A percentile compares a stretch with the other conserved stretches of the same genome.
These are phyloP conservation scores for Metschnikowia amazonensis DNA, from an alignment of 805 yeast species.

Conservation along the genomic window DNA sequence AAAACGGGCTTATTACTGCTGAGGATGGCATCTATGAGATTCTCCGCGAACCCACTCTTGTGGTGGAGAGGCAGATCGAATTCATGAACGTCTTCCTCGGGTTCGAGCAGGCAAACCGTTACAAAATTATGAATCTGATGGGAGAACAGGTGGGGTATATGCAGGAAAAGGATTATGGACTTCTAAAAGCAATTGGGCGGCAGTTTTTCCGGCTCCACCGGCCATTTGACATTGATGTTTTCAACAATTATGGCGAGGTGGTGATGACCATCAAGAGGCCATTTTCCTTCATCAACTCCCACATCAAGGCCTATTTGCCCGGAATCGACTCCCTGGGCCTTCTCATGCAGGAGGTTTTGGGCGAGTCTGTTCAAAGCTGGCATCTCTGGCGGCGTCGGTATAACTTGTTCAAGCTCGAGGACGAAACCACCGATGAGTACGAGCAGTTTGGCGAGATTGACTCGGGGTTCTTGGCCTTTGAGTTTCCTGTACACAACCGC, in stretches of 20 bases:
- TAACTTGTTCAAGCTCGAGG: conserved; percentile 61
- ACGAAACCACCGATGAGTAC: conserved; percentile 42
- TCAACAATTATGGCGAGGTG: conserved; percentile 58
- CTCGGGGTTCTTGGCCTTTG: conserved; percentile 81
- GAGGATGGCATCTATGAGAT: conserved; percentile 60
- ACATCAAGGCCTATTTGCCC: conserved; percentile 70
- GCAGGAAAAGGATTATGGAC: conserved; percentile 75
- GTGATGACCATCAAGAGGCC: conserved; percentile 72
- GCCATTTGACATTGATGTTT: conserved; percentile 74
- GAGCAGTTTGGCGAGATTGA: conserved; percentile 86
- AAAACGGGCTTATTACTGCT: conserved; percentile 49
- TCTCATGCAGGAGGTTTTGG: conserved; percentile 49
- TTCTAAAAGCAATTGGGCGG: conserved; percentile 66
- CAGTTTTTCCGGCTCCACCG: conserved; percentile 83
- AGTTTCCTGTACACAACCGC: conserved; percentile 70
- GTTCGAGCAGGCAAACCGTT: conserved; percentile 85
- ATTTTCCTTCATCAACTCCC: conserved; percentile 85
- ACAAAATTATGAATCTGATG: conserved; percentile 63
- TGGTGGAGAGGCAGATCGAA: conserved; percentile 85
- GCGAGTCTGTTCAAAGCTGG: conserved; percentile 91
- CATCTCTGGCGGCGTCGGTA: conserved; percentile 90
- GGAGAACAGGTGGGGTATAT: conserved; percentile 79
- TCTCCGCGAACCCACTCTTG: conserved; percentile 75
- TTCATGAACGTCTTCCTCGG: conserved; percentile 83
- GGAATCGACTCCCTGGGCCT: conserved; percentile 37